Percentiles rank a stretch among this genome's conserved stretches.
These are phyloP conservation scores for Coemansia sp. DNA, from an alignment of 192 early-diverging fungal genomes.

Conservation along the genomic window DNA sequence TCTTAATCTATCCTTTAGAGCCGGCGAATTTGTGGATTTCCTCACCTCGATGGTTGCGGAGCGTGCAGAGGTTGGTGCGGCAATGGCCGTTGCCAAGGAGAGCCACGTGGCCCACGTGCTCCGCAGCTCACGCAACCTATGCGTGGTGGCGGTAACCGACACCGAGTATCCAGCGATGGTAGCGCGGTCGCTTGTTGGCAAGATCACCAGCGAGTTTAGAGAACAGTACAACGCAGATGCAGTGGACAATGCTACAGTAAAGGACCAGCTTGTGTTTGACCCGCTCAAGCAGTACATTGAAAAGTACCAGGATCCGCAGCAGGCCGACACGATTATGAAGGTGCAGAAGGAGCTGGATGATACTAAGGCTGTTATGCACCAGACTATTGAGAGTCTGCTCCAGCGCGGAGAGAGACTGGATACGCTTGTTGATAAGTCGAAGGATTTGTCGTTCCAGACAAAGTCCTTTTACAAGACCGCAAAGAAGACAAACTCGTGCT, in stretches of 20 bases:
- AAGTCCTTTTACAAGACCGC: conserved; percentile 98
- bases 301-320: conserved; percentile 90
- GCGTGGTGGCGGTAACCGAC: conserved; percentile 78
- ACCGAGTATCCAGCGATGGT: conserved; percentile 87
- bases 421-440: conserved; percentile 77
- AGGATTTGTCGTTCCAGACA: conserved; percentile 82
- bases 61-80: conserved; percentile 74
- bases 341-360: conserved; percentile 97
- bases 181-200: conserved; percentile 82
- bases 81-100: conserved; percentile 79
- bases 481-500: conserved; percentile 70
- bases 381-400: conserved; percentile 90
- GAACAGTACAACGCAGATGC: conserved; percentile 55
- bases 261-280: conserved; percentile 58
- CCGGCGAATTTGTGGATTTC: conserved; percentile 88
- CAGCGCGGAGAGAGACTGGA: conserved; percentile 90
- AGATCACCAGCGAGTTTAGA: conserved; percentile 86
- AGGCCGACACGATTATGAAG: conserved; percentile 87
- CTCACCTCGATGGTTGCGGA: conserved; percentile 82
- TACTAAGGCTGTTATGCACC: conserved; percentile 92
- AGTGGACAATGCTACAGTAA: conserved; percentile 34
- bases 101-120: conserved; percentile 84
- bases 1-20: conserved; percentile 42
- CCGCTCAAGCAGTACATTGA: conserved; percentile 70
- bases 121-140: conserved; percentile 68